Evolutionary conservation across 805 yeast genomes (phyloP), one percentile per base, ranked within the genome.

Genomic region (Kodamaea lidongshanica): DNA sequence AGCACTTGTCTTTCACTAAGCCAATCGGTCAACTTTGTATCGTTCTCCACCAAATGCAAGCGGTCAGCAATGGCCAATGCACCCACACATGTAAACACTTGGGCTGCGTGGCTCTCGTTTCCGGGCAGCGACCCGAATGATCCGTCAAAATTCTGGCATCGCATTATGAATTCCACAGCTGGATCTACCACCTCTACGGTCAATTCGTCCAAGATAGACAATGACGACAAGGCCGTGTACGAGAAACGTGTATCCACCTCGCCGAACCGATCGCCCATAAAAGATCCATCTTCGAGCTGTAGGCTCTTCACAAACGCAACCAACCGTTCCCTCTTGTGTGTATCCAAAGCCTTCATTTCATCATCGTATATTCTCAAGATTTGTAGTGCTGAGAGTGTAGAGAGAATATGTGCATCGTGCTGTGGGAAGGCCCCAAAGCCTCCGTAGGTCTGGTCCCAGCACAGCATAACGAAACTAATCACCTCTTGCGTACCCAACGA

Each of bases 111-210:
- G 26, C 89, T 77, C 54, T 92, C 99, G 0, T 95, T 89, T 1
- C 95, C 96, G 0, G 98, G 97, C 6, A 76, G 75, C 56, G 84
- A 64, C 0, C 98, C 98, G 64, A 82, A 92, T 0, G 94, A 95
- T 3, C 98, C 99, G 52, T 92, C 98, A 50, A 86, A 89, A 53
- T 92, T 92, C 39, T 71, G 79, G 55, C 98, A 92, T 20, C 50
- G 48, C 30, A 70, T 42, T 2, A 89, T 72, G 56, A 76, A 89
- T 1, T 59, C 60, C 1, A 74, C 77, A 0, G 95, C 86, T 0
- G 74, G 73, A 10, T 72, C 74, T 0, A 72, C 75, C 7, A 71
- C 48, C 2, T 68, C 65, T 5, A 70, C 61, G 12, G 75, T 71
- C 38, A 89, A 59, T 35, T 60, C 70, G 6, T 77, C 89, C 19